These are phyloP conservation scores for Cinchona pubescens DNA, from an alignment of 257 asterid genomes.

Conservation along the genomic window DNA sequence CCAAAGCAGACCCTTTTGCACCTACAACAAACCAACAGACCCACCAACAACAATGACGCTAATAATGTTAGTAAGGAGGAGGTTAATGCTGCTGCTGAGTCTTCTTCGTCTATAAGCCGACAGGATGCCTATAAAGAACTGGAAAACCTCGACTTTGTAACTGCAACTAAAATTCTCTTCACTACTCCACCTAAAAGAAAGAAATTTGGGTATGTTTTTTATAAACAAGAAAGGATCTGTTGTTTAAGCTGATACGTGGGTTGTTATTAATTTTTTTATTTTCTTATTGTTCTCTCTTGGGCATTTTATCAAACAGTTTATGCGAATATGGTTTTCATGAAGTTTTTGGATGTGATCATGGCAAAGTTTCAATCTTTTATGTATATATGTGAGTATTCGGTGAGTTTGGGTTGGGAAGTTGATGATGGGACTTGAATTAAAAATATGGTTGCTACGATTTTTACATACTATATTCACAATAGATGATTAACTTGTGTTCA, in stretches of 20 bases:
- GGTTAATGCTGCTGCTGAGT: conserved; percentile 21
- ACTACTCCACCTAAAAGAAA: conserved; percentile 52
- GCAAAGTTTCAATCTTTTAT: not conserved
- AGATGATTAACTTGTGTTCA: not conserved
- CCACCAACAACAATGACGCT: conserved; percentile 24
- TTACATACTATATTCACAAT: not conserved
- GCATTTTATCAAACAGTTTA: conserved; percentile 25
- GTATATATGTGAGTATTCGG: not conserved
- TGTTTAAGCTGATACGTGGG: not conserved
- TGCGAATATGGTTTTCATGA: not conserved
- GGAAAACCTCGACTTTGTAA: conserved; percentile 55
- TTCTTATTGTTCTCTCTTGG: conserved; percentile 2
- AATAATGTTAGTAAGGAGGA: conserved; percentile 10
- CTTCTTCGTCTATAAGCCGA: conserved; percentile 42
- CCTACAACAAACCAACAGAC: conserved; percentile 25
- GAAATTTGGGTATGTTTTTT: conserved; percentile 59
- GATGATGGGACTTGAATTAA: not conserved
- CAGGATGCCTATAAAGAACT: conserved; percentile 64
- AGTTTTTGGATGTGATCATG: not conserved
- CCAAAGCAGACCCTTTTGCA: conserved; percentile 39
- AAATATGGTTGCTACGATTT: not conserved
- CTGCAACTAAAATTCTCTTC: conserved; percentile 66
- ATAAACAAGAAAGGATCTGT: not conserved
- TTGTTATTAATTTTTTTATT: conserved; percentile 22
- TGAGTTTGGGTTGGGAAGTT: not conserved